Evolutionary conservation across 2,329 filamentous ascomycete species (phyloP), one percentile per base, ranked within the genome.

Genomic region (Drechslerella dactyloides): DNA sequence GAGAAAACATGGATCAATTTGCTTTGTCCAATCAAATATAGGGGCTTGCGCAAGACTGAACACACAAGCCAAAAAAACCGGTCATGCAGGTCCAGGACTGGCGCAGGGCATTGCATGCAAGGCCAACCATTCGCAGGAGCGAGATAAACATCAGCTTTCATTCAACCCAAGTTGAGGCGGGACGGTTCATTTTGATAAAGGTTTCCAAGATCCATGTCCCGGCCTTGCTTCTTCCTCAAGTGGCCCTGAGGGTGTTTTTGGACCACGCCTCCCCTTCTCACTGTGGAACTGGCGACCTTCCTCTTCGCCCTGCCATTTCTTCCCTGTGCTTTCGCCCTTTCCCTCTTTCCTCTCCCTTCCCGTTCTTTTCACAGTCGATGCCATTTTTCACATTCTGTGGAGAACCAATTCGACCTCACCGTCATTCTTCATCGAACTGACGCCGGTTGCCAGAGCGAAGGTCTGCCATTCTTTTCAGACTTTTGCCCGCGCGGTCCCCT

Each of bases 391-490:
- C 69, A 21, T 54, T 48, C 23, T 30, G 62, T 68, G 69, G 48
- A 68, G 56, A 73, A 48, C 62, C 61, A 55, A 50, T 62, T 64
- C 53, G 62, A 73, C 55, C 33, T 68, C 57, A 54, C 69, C 51
- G 61, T 73, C 69, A 63, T 59, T 68, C 60, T 30, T 59, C 56
- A 58, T 54, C 46, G 61, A 68, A 73, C 57, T 62, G 62, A 68
- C 69, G 61, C 37, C 50, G 56, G 40, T 73, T 64, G 68, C 60
- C 62, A 40, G 69, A 37, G 68, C 58, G 46, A 68, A 58, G 30
- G 69, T 73, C 69, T 73, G 69, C 69, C 69, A 40, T 73, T 73
- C 69, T 44, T 68, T 73, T 73, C 69, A 73, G 69, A 68, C 69
- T 62, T 58, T 58, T 60, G 57, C 63, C 69, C 42, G 69, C 60